Percentiles rank a stretch among this genome's conserved stretches.
These are phyloP conservation scores for Rhodomyrtus psidioides DNA, from an alignment of 441 rosid genomes.

Conservation along the genomic window DNA sequence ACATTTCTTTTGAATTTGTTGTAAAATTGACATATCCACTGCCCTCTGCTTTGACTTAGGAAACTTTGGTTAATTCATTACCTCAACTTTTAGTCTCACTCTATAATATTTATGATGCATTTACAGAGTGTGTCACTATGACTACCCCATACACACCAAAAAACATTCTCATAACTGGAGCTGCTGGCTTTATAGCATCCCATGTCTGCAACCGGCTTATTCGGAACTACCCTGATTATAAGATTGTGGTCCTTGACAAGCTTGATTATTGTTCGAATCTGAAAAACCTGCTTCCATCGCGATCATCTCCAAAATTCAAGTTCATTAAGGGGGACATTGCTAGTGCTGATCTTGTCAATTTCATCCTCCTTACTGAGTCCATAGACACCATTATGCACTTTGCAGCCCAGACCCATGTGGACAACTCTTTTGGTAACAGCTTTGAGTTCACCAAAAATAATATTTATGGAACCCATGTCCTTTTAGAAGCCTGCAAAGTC, in stretches of 20 bases:
- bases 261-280: constrained; percentile 13
- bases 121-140: not conserved
- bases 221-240: constrained; percentile 13
- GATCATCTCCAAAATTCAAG: constrained; percentile 9
- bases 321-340: constrained; percentile 16
- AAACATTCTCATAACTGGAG: constrained; percentile 12
- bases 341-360: constrained; percentile 14
- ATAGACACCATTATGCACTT: constrained; percentile 17
- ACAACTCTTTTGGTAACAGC: constrained; percentile 14
- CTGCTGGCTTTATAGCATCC: constrained; percentile 18
- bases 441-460: constrained; percentile 18
- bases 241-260: constrained; percentile 14
- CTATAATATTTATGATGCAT: not conserved
- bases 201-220: constrained; percentile 20
- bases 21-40: not conserved
- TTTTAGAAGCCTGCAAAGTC: constrained; percentile 15
- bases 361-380: constrained; percentile 12
- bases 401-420: constrained; percentile 15
- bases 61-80: not conserved
- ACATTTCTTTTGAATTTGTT: not conserved
- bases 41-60: not conserved
- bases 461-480: constrained; percentile 14
- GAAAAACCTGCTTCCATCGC: constrained; percentile 10
- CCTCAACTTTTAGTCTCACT: not conserved
- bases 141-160: not conserved